Evolutionary conservation across 257 asterid species (phyloP).

Genomic region (Salvia splendens): DNA sequence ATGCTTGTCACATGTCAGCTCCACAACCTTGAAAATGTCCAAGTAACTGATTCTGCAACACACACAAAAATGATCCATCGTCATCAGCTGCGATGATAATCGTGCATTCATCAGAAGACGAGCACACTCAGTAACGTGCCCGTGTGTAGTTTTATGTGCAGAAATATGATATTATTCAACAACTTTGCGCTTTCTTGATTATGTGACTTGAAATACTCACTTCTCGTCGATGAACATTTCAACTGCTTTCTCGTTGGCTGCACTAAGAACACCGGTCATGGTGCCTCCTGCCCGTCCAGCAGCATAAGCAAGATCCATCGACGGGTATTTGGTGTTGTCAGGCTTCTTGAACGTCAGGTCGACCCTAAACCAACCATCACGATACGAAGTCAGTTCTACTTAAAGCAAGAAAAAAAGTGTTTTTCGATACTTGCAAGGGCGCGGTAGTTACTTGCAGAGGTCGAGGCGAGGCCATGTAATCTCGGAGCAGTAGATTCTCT

Average conservation of each 20-base stretch:
- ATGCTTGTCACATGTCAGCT: slow-evolving; percentile 83
- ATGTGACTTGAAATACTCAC: slow-evolving; percentile 42
- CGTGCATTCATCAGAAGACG: too few relatives aligned
- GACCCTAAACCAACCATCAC: slow-evolving; percentile 52
- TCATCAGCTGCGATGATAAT: not conserved
- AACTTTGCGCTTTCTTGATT: too few relatives aligned
- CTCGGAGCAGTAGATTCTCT: slow-evolving; percentile 83
- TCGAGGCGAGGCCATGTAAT: slow-evolving; percentile 98
- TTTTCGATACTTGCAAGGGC: not conserved
- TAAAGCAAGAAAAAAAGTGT: not conserved
- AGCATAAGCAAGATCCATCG: slow-evolving; percentile 95
- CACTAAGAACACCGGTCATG: slow-evolving; percentile 98
- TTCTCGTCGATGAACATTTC: slow-evolving; percentile 81
- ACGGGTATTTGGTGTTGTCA: slow-evolving; percentile 91
- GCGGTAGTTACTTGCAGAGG: slow-evolving; percentile 81
- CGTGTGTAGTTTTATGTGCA: too few relatives aligned
- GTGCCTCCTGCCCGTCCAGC: slow-evolving; percentile 99
- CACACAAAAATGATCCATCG: not conserved
- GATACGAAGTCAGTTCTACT: slow-evolving; percentile 19
- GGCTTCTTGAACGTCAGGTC: slow-evolving; percentile 84
- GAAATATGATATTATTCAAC: too few relatives aligned
- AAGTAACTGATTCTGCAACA: slow-evolving; percentile 77
- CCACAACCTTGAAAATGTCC: slow-evolving; percentile 92
- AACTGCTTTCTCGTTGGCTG: slow-evolving; percentile 99
- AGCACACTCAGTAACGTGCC: too few relatives aligned